Evolutionary conservation across 2,329 filamentous ascomycete genomes (phyloP).

Genomic region (Monosporascus sp.): DNA sequence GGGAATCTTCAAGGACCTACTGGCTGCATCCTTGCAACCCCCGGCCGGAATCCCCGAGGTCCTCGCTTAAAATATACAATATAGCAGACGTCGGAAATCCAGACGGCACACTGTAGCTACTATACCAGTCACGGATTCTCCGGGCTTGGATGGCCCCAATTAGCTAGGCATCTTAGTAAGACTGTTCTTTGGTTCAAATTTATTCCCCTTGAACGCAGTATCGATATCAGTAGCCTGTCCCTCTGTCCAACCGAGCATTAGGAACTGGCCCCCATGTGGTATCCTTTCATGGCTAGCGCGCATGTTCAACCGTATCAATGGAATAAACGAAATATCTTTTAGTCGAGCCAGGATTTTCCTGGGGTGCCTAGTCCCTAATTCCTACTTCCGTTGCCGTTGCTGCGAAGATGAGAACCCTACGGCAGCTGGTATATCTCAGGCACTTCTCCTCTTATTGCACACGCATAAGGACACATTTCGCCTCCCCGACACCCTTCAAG

Average conservation of each 20-base stretch:
- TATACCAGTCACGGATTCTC: background rate
- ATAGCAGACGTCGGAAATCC: no score
- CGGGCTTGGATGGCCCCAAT: no score
- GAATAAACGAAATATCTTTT: constrained; percentile 30
- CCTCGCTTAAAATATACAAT: no score
- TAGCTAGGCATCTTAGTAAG: background rate
- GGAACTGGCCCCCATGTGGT: constrained; percentile 22
- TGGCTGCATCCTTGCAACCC: no score
- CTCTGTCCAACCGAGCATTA: constrained; percentile 19
- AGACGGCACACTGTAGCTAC: background rate
- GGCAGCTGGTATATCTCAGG: constrained; percentile 16
- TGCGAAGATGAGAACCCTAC: constrained; percentile 13
- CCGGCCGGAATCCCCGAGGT: no score
- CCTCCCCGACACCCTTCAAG: constrained; percentile 16
- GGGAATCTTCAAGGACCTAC: no score
- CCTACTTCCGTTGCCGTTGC: constrained; percentile 14
- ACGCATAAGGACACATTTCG: constrained; percentile 13
- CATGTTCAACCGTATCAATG: constrained; percentile 16
- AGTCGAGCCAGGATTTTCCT: constrained; percentile 27
- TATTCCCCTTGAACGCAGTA: constrained; percentile 1
- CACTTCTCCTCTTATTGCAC: constrained; percentile 14
- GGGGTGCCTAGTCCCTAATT: constrained; percentile 21
- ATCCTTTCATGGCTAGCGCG: constrained; percentile 15
- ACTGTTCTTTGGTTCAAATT: background rate
- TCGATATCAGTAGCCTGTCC: constrained; percentile 14